Percentiles rank a stretch among this genome's conserved stretches.
Conservation (phyloP, 257 asterid genomes). For the Phtheirospermum japonicum region DNA sequence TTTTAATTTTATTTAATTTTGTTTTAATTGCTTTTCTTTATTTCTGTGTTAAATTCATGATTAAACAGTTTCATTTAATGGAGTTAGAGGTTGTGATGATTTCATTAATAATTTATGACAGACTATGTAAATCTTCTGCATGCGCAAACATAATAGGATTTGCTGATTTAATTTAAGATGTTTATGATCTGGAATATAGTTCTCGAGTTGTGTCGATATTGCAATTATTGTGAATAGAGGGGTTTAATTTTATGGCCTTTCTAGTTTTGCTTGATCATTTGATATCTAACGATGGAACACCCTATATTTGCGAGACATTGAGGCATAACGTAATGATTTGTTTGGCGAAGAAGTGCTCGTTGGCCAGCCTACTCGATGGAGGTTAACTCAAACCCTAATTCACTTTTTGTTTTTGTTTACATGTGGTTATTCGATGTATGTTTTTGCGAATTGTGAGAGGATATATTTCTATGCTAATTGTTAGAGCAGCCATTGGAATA, state of each 20-base stretch:
- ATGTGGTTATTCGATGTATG: too few species aligned
- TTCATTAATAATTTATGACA: constrained; percentile 2
- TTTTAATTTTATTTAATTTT: constrained; percentile 15
- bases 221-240: not conserved
- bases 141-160: not conserved
- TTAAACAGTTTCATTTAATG: constrained; percentile 23
- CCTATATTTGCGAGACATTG: not conserved
- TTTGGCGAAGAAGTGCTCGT: too few species aligned
- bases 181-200: not conserved
- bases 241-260: constrained; percentile 23
- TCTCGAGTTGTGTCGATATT: not conserved
- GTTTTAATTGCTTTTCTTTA: not conserved
- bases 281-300: constrained; percentile 16
- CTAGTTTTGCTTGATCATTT: constrained; percentile 15
- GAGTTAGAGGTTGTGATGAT: constrained; percentile 14
- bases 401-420: too few species aligned
- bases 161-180: too few species aligned
- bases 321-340: too few species aligned
- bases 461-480: too few species aligned
- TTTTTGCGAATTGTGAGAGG: too few species aligned
- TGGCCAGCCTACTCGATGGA: too few species aligned
- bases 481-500: too few species aligned
- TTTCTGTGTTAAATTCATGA: constrained; percentile 11
- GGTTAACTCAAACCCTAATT: too few species aligned
- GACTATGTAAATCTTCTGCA: constrained; percentile 5